Percentiles rank a stretch among this genome's conserved stretches.
Evolutionary conservation across 2,329 filamentous ascomycete species (phyloP).

Genomic region (Pleurostoma richardsiae): DNA sequence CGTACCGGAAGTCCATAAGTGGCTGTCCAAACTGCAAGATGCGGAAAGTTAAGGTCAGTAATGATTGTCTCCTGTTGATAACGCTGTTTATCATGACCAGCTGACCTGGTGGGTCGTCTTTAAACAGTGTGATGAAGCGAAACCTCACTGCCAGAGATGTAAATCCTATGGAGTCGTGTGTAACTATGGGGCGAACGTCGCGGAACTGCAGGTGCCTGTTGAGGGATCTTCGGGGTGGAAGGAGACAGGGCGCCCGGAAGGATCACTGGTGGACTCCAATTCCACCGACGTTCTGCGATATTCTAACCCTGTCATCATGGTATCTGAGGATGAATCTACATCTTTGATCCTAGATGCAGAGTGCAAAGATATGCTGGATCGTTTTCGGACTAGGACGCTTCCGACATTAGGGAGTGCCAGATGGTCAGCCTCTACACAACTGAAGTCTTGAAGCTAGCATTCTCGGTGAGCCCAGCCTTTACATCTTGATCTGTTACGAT

Average conservation of each 20-base stretch:
- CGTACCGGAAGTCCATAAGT: conserved; percentile 30
- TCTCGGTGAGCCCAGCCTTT: conserved; percentile 22
- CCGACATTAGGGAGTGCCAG: neutral
- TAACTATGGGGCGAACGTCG: conserved; percentile 29
- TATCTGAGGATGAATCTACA: neutral
- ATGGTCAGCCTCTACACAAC: conserved; percentile 8
- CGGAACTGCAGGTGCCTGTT: conserved; percentile 30
- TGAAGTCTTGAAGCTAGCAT: conserved; percentile 27
- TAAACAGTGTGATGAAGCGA: conserved; percentile 38
- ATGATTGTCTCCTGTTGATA: neutral
- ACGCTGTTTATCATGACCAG: neutral
- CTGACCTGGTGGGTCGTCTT: neutral
- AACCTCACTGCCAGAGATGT: conserved; percentile 37
- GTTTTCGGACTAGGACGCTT: conserved; percentile 3
- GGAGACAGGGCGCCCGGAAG: neutral
- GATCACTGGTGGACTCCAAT: conserved; percentile 26
- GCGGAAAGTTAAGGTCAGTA: conserved; percentile 38
- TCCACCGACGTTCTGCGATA: neutral
- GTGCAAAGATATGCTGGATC: conserved; percentile 2
- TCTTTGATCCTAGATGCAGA: conserved; percentile 1
- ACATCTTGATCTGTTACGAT: neutral
- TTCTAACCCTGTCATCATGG: neutral
- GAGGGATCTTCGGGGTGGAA: conserved; percentile 12
- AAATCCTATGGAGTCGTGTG: conserved; percentile 36
- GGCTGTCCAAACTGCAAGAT: conserved; percentile 49